phyloP scores from a whole-genome alignment of 164 flowering plant species.

The Houttuynia cordata region DNA sequence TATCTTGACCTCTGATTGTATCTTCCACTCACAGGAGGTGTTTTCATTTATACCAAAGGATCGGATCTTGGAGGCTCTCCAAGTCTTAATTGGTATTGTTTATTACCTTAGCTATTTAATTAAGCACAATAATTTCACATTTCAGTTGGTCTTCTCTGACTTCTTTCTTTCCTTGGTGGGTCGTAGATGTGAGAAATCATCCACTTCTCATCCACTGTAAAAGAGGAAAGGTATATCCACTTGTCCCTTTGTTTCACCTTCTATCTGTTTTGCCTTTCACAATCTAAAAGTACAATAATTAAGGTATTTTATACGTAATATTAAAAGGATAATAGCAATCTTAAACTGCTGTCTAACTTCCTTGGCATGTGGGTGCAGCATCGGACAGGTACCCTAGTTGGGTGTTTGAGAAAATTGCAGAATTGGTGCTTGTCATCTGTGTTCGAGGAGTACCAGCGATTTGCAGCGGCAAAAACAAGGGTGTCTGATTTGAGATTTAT shows the following conservation, averaged over 20 bases:
- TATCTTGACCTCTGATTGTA: too few relatives aligned
- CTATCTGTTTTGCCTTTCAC: neutral
- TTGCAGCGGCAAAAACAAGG: conserved; percentile 60
- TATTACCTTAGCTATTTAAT: neutral
- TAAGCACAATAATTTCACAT: too few relatives aligned
- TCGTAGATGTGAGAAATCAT: conserved; percentile 55
- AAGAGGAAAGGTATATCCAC: conserved; percentile 51
- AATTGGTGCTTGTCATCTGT: conserved; percentile 66
- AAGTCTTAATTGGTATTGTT: conserved; percentile 48
- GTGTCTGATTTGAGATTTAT: conserved; percentile 51
- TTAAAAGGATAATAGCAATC: neutral
- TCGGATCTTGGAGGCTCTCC: conserved; percentile 51
- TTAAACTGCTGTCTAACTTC: neutral
- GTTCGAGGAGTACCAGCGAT: conserved; percentile 62
- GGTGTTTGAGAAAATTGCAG: conserved; percentile 71
- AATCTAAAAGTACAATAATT: neutral
- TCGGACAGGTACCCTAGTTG: conserved; percentile 72
- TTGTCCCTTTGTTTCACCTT: neutral
- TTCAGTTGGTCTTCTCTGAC: neutral
- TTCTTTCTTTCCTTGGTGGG: neutral
- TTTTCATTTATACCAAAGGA: conserved; percentile 32
- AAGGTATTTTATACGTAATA: too few relatives aligned
- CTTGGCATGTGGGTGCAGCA: conserved; percentile 33
- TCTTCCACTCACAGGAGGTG: conserved; percentile 31
- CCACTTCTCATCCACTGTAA: conserved; percentile 75